A percentile compares a stretch with the other conserved stretches of the same genome.
phyloP scores from a whole-genome alignment of 352 stramenopile genomes.

The Phytophthora litchii region DNA sequence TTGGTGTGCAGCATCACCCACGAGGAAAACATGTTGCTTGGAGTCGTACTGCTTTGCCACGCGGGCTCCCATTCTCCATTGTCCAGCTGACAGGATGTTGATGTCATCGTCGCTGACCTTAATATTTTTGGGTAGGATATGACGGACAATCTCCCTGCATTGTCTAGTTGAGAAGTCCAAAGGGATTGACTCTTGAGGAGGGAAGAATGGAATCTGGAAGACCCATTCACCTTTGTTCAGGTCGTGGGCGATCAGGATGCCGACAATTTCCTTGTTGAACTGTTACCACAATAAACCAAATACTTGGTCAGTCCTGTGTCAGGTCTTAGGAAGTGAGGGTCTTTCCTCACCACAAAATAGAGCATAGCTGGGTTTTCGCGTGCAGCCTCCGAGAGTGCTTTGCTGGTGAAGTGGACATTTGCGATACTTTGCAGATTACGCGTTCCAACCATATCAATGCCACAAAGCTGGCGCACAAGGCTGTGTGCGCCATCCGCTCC shows the following conservation, averaged over 20 bases:
- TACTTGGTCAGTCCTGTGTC: too few relatives aligned
- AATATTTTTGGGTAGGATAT: slow-evolving; percentile 45
- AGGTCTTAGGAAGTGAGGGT: too few relatives aligned
- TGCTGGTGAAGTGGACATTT: slow-evolving; percentile 95
- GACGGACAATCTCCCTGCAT: slow-evolving; percentile 61
- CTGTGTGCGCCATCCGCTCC: slow-evolving; percentile 93
- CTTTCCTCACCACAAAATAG: slow-evolving; percentile 87
- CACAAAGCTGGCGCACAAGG: slow-evolving; percentile 67
- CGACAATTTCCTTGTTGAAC: slow-evolving; percentile 87
- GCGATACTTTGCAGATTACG: slow-evolving; percentile 91
- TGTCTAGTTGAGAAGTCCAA: slow-evolving; percentile 64
- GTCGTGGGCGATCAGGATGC: slow-evolving; percentile 94
- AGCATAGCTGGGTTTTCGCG: slow-evolving; percentile 91
- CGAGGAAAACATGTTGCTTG: slow-evolving; percentile 81
- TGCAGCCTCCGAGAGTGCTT: slow-evolving; percentile 56
- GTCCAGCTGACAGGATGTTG: slow-evolving; percentile 80
- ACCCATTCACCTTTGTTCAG: slow-evolving; percentile 89
- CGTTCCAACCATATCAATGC: slow-evolving; percentile 76
- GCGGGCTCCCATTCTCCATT: slow-evolving; percentile 94
- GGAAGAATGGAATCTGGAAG: slow-evolving; percentile 94
- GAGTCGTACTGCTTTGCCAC: slow-evolving; percentile 89
- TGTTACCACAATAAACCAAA: slow-evolving; percentile 25
- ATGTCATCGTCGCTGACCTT: slow-evolving; percentile 54
- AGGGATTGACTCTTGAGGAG: slow-evolving; percentile 74
- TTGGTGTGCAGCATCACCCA: slow-evolving; percentile 92